A percentile compares a stretch with the other conserved stretches of the same genome.
phyloP scores from a whole-genome alignment of 768 basidiomycete species.

The Mycena vulgaris region DNA sequence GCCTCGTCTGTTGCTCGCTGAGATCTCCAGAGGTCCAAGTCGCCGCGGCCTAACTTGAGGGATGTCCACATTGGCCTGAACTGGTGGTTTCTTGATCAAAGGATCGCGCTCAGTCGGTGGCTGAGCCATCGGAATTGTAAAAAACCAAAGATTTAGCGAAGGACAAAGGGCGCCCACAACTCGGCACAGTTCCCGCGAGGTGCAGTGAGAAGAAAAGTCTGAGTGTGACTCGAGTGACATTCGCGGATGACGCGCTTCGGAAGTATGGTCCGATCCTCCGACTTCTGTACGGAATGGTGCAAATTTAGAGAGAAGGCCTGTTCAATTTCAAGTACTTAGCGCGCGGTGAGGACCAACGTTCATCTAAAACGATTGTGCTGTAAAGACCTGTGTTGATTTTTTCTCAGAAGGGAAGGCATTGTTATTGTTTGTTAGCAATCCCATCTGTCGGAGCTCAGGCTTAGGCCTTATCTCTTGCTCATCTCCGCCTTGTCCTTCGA shows the following conservation, averaged over 20 bases:
- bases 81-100: constrained; percentile 12
- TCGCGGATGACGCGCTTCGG: not conserved
- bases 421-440: too few species aligned
- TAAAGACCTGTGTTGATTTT: too few species aligned
- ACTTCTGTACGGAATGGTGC: too few species aligned
- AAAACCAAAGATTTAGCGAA: not conserved
- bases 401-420: too few species aligned
- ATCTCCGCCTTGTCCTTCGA: not conserved
- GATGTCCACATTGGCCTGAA: not conserved
- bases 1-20: constrained; percentile 21
- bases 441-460: not conserved
- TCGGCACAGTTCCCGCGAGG: not conserved
- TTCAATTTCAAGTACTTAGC: too few species aligned
- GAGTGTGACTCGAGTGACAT: not conserved
- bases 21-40: constrained; percentile 33
- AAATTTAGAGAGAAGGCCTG: too few species aligned
- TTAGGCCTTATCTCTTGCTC: not conserved
- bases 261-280: not conserved
- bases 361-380: too few species aligned
- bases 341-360: too few species aligned
- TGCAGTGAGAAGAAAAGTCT: not conserved
- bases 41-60: constrained; percentile 8
- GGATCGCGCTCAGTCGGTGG: constrained; percentile 36
- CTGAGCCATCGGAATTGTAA: not conserved
- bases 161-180: not conserved